These are phyloP conservation scores for Stephanodiscus triporus DNA, from an alignment of 108 stramenopile species.

Conservation along the genomic window DNA sequence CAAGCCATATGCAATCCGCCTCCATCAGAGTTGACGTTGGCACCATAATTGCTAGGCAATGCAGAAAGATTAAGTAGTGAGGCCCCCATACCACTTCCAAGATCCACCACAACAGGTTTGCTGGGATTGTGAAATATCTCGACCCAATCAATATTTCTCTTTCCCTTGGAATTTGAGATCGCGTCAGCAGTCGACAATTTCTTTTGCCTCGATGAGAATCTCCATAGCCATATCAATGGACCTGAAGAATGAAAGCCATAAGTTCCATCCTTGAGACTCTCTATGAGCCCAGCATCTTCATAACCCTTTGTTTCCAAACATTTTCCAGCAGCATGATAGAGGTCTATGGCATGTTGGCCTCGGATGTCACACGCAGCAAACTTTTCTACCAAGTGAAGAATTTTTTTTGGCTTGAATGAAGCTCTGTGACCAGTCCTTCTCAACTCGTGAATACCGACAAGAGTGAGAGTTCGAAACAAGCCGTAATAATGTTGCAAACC, in stretches of 20 bases:
- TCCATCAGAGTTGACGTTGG: neutral
- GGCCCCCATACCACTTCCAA: conserved; percentile 50
- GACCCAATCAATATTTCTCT: conserved; percentile 25
- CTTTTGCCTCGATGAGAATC: conserved; percentile 43
- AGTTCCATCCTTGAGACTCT: conserved; percentile 30
- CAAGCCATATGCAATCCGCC: conserved; percentile 28
- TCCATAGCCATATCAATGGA: conserved; percentile 46
- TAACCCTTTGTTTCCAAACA: conserved; percentile 37
- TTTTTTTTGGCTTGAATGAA: conserved; percentile 34
- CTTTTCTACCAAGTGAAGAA: conserved; percentile 53
- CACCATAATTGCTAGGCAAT: neutral
- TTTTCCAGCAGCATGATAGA: conserved; percentile 38
- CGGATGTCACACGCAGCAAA: conserved; percentile 43
- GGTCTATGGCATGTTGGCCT: conserved; percentile 19
- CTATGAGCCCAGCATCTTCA: conserved; percentile 20
- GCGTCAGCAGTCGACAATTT: conserved; percentile 11
- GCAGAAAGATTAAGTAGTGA: conserved; percentile 36
- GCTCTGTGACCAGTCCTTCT: conserved; percentile 27
- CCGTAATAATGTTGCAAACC: conserved; percentile 17
- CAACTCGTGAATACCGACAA: conserved; percentile 43
- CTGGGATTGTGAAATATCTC: conserved; percentile 28
- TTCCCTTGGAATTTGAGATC: neutral
- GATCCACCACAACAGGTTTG: conserved; percentile 45
- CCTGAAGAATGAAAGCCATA: conserved; percentile 31
- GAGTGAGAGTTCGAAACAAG: conserved; percentile 32